phyloP scores from a whole-genome alignment of 2,329 filamentous ascomycete species.

The Calonectria montana region DNA sequence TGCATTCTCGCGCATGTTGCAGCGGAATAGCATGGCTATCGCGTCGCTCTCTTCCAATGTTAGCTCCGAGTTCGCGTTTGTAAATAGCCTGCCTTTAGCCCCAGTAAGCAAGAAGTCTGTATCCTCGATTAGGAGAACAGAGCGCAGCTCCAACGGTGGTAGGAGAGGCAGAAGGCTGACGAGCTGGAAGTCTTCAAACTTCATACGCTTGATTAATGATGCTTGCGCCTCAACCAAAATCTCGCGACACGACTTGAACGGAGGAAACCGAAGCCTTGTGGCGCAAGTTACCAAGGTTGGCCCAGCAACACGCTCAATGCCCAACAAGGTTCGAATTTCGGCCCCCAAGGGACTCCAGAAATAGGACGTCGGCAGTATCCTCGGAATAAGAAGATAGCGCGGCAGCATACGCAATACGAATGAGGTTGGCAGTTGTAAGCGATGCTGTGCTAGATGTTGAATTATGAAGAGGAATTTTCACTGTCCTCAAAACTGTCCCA shows the following conservation, averaged over 20 bases:
- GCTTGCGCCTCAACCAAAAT: background rate
- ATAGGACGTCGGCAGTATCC: background rate
- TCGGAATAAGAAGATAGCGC: background rate
- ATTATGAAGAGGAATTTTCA: background rate
- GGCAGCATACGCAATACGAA: background rate
- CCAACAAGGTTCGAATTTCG: background rate
- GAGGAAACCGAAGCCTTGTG: background rate
- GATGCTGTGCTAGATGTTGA: background rate
- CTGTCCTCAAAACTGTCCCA: background rate
- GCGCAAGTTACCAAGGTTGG: background rate
- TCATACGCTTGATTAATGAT: background rate
- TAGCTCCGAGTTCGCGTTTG: background rate
- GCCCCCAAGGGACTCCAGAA: background rate
- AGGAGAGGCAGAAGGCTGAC: background rate
- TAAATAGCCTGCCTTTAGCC: background rate
- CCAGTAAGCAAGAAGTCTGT: background rate
- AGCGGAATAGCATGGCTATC: background rate
- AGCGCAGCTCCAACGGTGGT: background rate
- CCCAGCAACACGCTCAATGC: background rate
- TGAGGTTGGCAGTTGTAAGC: background rate
- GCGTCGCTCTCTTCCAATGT: background rate
- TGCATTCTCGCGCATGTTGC: background rate
- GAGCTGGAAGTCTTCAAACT: background rate
- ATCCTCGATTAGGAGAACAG: background rate
- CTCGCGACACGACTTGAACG: background rate